These are phyloP conservation scores for Physcomitrium patens DNA, from an alignment of 225 moss, liverwort and hornwort genomes.

Conservation along the genomic window DNA sequence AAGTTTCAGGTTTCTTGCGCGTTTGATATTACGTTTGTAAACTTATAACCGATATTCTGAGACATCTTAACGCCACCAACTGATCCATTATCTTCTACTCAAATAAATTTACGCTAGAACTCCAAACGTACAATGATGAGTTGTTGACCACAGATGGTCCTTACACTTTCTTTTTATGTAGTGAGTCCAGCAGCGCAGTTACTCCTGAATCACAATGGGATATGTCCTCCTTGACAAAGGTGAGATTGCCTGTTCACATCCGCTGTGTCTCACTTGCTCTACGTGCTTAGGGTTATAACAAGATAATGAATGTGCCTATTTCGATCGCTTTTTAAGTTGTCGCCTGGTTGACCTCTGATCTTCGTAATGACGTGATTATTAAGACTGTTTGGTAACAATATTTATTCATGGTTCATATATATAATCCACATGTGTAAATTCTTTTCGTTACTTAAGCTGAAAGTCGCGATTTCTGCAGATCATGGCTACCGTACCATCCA, in stretches of 20 bases:
- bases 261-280: background rate
- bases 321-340: background rate
- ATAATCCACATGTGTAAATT: background rate
- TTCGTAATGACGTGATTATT: background rate
- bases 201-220: conserved; percentile 78
- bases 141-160: conserved; percentile 13
- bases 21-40: conserved; percentile 1
- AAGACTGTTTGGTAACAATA: background rate
- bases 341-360: background rate
- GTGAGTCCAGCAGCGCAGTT: conserved; percentile 64
- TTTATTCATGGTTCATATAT: background rate
- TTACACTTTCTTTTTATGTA: conserved; percentile 33
- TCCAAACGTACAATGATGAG: background rate
- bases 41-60: conserved; percentile 9
- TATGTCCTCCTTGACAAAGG: conserved; percentile 81
- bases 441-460: conserved; percentile 14
- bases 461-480: conserved; percentile 53
- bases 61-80: background rate
- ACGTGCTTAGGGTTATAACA: background rate
- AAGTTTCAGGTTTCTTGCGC: conserved; percentile 5
- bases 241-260: conserved; percentile 17
- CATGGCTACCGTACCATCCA: conserved; percentile 77
- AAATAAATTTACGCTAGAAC: background rate
- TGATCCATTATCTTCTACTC: background rate
- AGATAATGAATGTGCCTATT: background rate